Evolutionary conservation across 2,329 filamentous ascomycete species (phyloP).

Genomic region (Fusarium buharicum): DNA sequence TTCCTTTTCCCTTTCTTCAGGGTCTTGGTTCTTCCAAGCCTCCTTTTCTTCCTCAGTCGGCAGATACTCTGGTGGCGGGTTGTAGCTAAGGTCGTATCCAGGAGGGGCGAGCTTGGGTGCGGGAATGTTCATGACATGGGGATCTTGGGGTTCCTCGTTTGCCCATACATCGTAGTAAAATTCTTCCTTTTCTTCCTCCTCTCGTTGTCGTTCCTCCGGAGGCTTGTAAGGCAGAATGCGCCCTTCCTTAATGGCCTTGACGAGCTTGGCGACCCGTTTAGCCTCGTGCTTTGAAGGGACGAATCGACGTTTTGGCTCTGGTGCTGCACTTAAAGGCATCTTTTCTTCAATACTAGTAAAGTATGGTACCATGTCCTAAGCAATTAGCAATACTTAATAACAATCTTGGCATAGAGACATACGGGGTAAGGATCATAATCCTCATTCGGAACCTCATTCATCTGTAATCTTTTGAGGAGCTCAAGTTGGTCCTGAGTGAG

Average conservation of each 20-base stretch:
- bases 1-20: constrained; percentile 90
- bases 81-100: constrained; percentile 95
- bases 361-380: constrained; percentile 85
- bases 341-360: constrained; percentile 90
- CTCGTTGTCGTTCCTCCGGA: constrained; percentile 71
- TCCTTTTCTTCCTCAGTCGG: constrained; percentile 86
- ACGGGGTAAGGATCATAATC: constrained; percentile 93
- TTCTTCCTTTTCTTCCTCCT: constrained; percentile 77
- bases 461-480: constrained; percentile 85
- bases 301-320: constrained; percentile 95
- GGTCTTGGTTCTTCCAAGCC: constrained; percentile 85
- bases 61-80: constrained; percentile 93
- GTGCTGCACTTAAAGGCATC: constrained; percentile 94
- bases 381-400: constrained; percentile 20
- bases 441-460: constrained; percentile 87
- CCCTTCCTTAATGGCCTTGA: constrained; percentile 93
- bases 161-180: constrained; percentile 93
- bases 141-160: constrained; percentile 82
- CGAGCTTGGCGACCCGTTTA: constrained; percentile 96
- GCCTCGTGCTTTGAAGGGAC: constrained; percentile 96
- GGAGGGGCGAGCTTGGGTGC: constrained; percentile 94
- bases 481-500: constrained; percentile 89
- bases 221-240: constrained; percentile 91
- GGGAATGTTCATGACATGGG: constrained; percentile 93
- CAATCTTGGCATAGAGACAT: constrained; percentile 45